Evolutionary conservation across 2,329 filamentous ascomycete species (phyloP).

Genomic region (Xylariaceae sp.): DNA sequence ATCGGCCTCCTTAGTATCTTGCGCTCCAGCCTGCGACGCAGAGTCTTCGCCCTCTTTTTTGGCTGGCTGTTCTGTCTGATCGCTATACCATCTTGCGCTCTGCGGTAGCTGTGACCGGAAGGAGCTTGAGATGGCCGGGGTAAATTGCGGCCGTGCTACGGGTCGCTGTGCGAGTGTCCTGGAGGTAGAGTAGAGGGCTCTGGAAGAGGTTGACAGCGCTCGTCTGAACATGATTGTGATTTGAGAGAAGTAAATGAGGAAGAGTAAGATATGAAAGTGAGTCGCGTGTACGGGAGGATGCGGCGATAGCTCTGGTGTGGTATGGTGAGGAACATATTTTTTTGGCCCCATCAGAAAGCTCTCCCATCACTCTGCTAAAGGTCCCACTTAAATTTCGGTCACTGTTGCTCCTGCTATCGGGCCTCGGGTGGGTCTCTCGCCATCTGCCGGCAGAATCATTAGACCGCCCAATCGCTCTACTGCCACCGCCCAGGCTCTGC

Average conservation of each 20-base stretch:
- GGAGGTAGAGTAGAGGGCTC: slow-evolving; percentile 24
- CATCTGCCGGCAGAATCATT: slow-evolving; percentile 8
- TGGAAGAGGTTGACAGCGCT: slow-evolving; percentile 24
- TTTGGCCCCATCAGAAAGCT: slow-evolving; percentile 5
- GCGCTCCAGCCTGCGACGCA: slow-evolving; percentile 32
- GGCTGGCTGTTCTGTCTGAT: slow-evolving; percentile 32
- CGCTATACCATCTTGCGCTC: slow-evolving; percentile 32
- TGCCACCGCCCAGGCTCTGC: slow-evolving; percentile 21
- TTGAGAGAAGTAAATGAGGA: slow-evolving; percentile 1
- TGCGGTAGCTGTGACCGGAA: slow-evolving; percentile 20
- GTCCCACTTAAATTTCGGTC: not conserved
- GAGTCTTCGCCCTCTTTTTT: slow-evolving; percentile 38
- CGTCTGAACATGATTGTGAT: slow-evolving; percentile 25
- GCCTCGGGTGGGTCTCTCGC: no score
- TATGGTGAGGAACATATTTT: slow-evolving; percentile 2
- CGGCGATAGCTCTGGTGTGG: slow-evolving; percentile 7
- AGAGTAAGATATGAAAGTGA: slow-evolving; percentile 1
- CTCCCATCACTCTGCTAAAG: not conserved
- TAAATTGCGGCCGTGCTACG: slow-evolving; percentile 40
- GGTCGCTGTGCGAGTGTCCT: slow-evolving; percentile 46
- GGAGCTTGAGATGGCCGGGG: slow-evolving; percentile 32
- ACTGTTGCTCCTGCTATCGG: not conserved
- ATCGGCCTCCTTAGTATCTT: slow-evolving; percentile 24
- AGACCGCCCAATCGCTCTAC: slow-evolving; percentile 11
- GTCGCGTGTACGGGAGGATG: slow-evolving; percentile 6